These are phyloP conservation scores for Mortierella sp. DNA, from an alignment of 371 early-diverging fungal genomes.

Conservation along the genomic window DNA sequence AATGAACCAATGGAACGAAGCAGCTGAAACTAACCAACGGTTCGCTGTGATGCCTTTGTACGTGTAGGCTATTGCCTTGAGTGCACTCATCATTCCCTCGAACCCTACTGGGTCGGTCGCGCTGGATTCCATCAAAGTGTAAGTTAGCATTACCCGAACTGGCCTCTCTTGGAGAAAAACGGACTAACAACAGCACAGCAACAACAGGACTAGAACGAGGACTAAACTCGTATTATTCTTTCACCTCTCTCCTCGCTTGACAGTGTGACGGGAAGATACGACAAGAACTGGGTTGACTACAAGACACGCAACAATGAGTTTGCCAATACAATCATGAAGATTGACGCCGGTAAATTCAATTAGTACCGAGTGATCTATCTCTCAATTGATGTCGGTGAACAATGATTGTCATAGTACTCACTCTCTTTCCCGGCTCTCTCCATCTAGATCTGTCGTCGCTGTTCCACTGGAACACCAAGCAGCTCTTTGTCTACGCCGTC, in stretches of 20 bases:
- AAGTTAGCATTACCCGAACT: constrained; percentile 12
- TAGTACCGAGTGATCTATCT: background rate
- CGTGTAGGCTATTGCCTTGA: constrained; percentile 64
- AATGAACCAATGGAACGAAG: background rate
- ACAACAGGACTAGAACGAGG: too few relatives aligned
- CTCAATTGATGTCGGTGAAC: too few relatives aligned
- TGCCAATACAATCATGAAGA: constrained; percentile 76
- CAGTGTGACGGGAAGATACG: constrained; percentile 71
- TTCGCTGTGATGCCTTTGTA: too few relatives aligned
- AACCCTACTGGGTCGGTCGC: constrained; percentile 60
- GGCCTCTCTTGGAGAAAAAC: too few relatives aligned
- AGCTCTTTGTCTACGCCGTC: constrained; percentile 89
- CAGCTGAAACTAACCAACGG: constrained; percentile 54
- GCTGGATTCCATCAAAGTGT: constrained; percentile 69
- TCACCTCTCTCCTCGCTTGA: background rate
- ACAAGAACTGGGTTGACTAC: constrained; percentile 75
- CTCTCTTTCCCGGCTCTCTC: too few relatives aligned
- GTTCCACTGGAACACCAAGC: constrained; percentile 98
- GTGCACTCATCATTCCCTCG: constrained; percentile 49
- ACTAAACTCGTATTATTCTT: background rate
- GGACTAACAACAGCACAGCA: background rate
- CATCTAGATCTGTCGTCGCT: constrained; percentile 81
- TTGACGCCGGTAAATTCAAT: constrained; percentile 76
- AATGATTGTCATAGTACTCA: too few relatives aligned
- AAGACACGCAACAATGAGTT: constrained; percentile 74